A percentile compares a stretch with the other conserved stretches of the same genome.
Evolutionary conservation across 495 filamentous ascomycete species (phyloP).

Genomic region (Xanthoparmelia taractica): DNA sequence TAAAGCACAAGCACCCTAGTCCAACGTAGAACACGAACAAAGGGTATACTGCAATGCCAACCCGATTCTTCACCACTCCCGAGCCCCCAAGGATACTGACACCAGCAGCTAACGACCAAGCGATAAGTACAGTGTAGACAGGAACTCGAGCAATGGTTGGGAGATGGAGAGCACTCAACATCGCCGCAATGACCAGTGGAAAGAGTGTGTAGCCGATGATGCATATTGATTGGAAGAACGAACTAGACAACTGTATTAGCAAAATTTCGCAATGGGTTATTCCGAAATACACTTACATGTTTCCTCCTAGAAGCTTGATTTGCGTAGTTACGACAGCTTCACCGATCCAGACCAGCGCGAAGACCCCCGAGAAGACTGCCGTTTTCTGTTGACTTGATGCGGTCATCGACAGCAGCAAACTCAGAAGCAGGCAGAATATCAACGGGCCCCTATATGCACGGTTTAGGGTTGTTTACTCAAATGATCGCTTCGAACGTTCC

Average conservation of each 20-base stretch:
- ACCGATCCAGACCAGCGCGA: conserved; percentile 92
- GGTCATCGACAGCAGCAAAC: conserved; percentile 72
- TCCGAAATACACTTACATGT: conserved; percentile 65
- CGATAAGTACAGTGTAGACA: conserved; percentile 77
- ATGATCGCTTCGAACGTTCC: neutral
- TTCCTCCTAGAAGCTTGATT: conserved; percentile 94
- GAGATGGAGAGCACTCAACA: conserved; percentile 75
- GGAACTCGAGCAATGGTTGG: conserved; percentile 75
- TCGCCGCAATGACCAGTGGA: conserved; percentile 87
- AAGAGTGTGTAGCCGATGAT: conserved; percentile 99
- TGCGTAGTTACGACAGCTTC: conserved; percentile 97
- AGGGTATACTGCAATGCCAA: conserved; percentile 91
- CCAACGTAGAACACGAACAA: conserved; percentile 93
- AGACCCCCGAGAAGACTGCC: conserved; percentile 88
- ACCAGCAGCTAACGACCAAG: conserved; percentile 89
- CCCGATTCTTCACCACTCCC: conserved; percentile 87
- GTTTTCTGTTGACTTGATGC: conserved; percentile 70
- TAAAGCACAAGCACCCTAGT: conserved; percentile 90
- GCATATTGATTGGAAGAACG: conserved; percentile 93
- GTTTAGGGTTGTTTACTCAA: neutral
- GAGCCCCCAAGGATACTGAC: conserved; percentile 94
- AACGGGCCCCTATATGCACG: conserved; percentile 62
- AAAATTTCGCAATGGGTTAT: neutral
- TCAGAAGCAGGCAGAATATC: conserved; percentile 82
- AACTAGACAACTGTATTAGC: conserved; percentile 46